Base-by-base conservation (phyloP, 2,329 filamentous ascomycete genomes). In the Emmonsiellopsis sp. region DNA sequence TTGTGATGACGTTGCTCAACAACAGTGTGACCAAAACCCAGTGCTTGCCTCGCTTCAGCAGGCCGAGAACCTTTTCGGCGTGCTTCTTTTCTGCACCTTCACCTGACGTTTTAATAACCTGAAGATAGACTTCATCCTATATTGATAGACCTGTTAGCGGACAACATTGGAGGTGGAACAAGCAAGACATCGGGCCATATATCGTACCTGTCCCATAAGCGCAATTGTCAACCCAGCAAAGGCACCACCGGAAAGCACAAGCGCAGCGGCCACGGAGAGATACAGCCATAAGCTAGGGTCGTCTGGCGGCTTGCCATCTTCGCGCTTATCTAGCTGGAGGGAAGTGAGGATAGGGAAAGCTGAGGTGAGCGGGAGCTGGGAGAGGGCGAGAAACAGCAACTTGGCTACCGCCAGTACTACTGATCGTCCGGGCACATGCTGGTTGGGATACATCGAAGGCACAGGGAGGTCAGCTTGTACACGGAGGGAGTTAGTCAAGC, bases 1-100 rank as follows among this genome's bases (percentile, higher is more conserved):
- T 97, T 60, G 94, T 95, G 63, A 98, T 94, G 65, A 98, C 93
- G 69, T 98, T 98, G 69, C 90, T 90, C 53, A 98, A 77, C 6
- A 98, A 80, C 31, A 98, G 75, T 2, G 93, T 97, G 52, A 98
- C 93, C 54, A 98, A 77, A 17, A 98, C 92, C 93, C 93, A 98
- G 71, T 98, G 93, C 70, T 98, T 98, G 63, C 93, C 93, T 62
- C 82, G 86, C 59, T 88, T 83, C 53, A 98, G 74, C 32, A 98
- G 76, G 43, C 83, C 78, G 61, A 93, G 78, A 9, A 98, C 93
- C 58, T 83, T 85, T 53, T 80, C 81, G 0, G 93, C 93, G 66
- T 96, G 89, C 65, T 84, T 88, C 64, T 85, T 85, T 72, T 97
- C 92, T n/a, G 84, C 77, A 53, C 86, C 89, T 69, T 88, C 85